Evolutionary conservation across 345 rosid species (phyloP).

Genomic region (Raphanus raphanistrum): DNA sequence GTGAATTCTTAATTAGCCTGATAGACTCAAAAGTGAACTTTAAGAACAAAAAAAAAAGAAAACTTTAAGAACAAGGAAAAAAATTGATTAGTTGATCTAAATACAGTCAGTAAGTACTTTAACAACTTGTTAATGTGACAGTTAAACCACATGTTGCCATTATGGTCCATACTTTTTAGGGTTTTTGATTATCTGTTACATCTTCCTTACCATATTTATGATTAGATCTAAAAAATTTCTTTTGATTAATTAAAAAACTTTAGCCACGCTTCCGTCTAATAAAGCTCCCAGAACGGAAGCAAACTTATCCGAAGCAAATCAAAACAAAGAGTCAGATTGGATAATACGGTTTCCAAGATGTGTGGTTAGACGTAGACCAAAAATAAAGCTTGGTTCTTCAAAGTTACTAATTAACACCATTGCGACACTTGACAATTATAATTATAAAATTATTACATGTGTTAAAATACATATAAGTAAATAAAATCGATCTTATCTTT

Average conservation of each 20-base stretch:
- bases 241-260: not conserved
- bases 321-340: not conserved
- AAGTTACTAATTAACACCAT: too few species aligned
- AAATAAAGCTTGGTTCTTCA: too few species aligned
- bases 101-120: constrained; percentile 21
- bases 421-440: too few species aligned
- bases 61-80: not conserved
- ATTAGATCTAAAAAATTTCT: not conserved
- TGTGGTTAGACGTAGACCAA: not conserved
- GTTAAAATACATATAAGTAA: too few species aligned
- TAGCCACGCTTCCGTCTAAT: constrained; percentile 4
- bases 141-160: constrained; percentile 40
- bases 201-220: not conserved
- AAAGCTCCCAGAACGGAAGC: constrained; percentile 1
- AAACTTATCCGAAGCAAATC: not conserved
- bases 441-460: too few species aligned
- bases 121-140: constrained; percentile 33
- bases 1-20: not conserved
- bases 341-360: not conserved
- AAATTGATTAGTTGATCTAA: constrained; percentile 9
- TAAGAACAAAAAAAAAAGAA: not conserved
- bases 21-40: not conserved
- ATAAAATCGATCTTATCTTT: too few species aligned
- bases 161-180: constrained; percentile 35
- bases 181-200: constrained; percentile 31